A percentile compares a stretch with the other conserved stretches of the same genome.
These are phyloP conservation scores for Teratosphaeria epicoccoides DNA, from an alignment of 2,329 filamentous ascomycete genomes.

Conservation along the genomic window DNA sequence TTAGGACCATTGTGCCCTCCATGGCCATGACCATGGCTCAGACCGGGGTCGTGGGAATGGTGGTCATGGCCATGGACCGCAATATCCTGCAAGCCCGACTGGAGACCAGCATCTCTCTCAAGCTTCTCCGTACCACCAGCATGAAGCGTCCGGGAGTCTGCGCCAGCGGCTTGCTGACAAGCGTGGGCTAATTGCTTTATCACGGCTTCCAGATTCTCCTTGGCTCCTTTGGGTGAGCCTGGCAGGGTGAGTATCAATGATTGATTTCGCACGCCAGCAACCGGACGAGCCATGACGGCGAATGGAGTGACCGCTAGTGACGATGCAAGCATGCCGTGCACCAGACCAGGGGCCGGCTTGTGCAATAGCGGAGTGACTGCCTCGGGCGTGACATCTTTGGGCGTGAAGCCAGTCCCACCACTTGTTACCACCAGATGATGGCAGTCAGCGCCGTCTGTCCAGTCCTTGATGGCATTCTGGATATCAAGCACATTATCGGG, in stretches of 20 bases:
- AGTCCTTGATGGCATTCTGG: constrained; percentile 58
- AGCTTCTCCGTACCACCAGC: constrained; percentile 71
- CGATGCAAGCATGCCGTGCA: constrained; percentile 84
- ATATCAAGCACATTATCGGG: constrained; percentile 66
- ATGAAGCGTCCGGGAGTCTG: constrained; percentile 70
- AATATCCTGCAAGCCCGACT: constrained; percentile 6
- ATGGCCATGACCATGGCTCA: constrained; percentile 36
- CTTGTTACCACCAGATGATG: constrained; percentile 77
- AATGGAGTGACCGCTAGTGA: constrained; percentile 85
- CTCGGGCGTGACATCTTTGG: constrained; percentile 79
- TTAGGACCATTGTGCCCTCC: constrained; percentile 41
- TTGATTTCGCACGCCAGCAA: constrained; percentile 74
- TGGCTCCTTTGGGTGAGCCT: constrained; percentile 88
- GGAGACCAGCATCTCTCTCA: constrained; percentile 63
- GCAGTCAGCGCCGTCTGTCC: constrained; percentile 53
- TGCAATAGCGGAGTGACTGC: constrained; percentile 71
- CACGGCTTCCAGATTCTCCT: constrained; percentile 81
- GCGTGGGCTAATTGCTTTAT: constrained; percentile 89
- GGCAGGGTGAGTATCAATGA: constrained; percentile 81
- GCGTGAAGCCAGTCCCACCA: constrained; percentile 86
- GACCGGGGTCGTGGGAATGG: constrained; percentile 29
- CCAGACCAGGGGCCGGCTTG: constrained; percentile 75
- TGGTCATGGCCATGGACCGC: constrained; percentile 14
- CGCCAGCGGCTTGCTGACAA: constrained; percentile 78
- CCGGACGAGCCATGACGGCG: constrained; percentile 90